Conservation (phyloP, 768 basidiomycete genomes). For the Amanita muscaria region DNA sequence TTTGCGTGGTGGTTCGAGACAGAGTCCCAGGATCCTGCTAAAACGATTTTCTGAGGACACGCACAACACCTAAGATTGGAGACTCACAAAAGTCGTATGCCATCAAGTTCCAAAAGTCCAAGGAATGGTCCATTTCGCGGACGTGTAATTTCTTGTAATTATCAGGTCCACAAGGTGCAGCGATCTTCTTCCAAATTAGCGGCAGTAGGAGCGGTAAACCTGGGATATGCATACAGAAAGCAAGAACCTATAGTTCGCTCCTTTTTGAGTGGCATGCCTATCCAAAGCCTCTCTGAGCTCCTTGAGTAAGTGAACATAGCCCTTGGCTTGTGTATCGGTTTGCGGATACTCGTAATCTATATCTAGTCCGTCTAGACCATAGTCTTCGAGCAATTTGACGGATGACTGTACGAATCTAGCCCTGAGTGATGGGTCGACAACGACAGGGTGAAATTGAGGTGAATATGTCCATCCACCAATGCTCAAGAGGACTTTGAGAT, state of each 20-base stretch:
- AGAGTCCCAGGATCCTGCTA: conserved; percentile 72
- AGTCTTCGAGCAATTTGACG: conserved; percentile 78
- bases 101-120: conserved; percentile 99
- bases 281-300: conserved; percentile 74
- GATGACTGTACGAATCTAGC: conserved; percentile 75
- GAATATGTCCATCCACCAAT: conserved; percentile 98
- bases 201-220: conserved; percentile 1
- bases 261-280: conserved; percentile 51
- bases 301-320: conserved; percentile 75
- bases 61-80: not conserved
- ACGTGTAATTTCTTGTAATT: conserved; percentile 77
- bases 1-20: conserved; percentile 82
- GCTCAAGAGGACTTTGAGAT: conserved; percentile 72
- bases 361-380: conserved; percentile 88
- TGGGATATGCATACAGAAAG: conserved; percentile 49
- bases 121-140: conserved; percentile 75
- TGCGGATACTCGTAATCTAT: conserved; percentile 91
- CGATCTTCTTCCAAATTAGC: conserved; percentile 48
- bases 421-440: conserved; percentile 53
- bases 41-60: conserved; percentile 4
- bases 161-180: conserved; percentile 85
- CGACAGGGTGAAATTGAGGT: conserved; percentile 76
- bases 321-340: conserved; percentile 65
- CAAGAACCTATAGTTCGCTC: conserved; percentile 53
- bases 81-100: conserved; percentile 72